phyloP scores from a whole-genome alignment of 768 basidiomycete species.

The Trametes cubensis region DNA sequence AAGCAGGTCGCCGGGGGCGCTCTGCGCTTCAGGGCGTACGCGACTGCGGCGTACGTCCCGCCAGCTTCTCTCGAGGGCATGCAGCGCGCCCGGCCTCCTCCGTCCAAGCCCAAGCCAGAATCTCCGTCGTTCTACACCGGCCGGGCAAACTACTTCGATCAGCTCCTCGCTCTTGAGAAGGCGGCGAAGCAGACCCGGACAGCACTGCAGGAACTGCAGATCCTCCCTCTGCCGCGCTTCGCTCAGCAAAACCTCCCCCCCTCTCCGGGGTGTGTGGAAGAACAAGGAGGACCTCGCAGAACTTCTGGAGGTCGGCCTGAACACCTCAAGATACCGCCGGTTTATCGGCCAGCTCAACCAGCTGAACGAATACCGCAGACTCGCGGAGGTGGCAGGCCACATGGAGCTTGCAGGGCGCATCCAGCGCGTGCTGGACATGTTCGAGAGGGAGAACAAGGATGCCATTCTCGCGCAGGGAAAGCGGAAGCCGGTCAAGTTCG shows the following conservation, averaged over 20 bases:
- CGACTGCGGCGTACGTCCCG: slow-evolving; percentile 35
- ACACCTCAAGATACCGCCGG: slow-evolving; percentile 69
- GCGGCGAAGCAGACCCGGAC: slow-evolving; percentile 60
- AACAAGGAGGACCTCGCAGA: slow-evolving; percentile 57
- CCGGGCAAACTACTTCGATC: slow-evolving; percentile 73
- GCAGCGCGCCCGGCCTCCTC: slow-evolving; percentile 5
- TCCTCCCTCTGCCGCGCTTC: slow-evolving; percentile 79
- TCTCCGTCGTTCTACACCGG: slow-evolving; percentile 88
- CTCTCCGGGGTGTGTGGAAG: slow-evolving; percentile 70
- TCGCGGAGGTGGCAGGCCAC: slow-evolving; percentile 62
- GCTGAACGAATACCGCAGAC: slow-evolving; percentile 61
- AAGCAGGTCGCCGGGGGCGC: slow-evolving; percentile 14
- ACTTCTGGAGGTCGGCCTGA: slow-evolving; percentile 61
- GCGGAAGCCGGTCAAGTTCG: slow-evolving; percentile 63
- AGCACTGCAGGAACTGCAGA: slow-evolving; percentile 62
- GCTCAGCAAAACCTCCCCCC: slow-evolving; percentile 60
- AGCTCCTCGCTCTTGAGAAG: slow-evolving; percentile 63
- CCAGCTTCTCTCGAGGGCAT: slow-evolving; percentile 32
- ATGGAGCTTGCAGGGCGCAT: slow-evolving; percentile 56
- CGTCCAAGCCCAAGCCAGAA: slow-evolving; percentile 44
- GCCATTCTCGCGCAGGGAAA: slow-evolving; percentile 49
- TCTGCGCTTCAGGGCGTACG: slow-evolving; percentile 22
- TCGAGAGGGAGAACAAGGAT: slow-evolving; percentile 64
- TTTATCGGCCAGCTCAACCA: slow-evolving; percentile 64
- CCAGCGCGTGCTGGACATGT: slow-evolving; percentile 55